These are phyloP conservation scores for Teunomyces aglyptinius DNA, from an alignment of 805 yeast species.

Conservation along the genomic window DNA sequence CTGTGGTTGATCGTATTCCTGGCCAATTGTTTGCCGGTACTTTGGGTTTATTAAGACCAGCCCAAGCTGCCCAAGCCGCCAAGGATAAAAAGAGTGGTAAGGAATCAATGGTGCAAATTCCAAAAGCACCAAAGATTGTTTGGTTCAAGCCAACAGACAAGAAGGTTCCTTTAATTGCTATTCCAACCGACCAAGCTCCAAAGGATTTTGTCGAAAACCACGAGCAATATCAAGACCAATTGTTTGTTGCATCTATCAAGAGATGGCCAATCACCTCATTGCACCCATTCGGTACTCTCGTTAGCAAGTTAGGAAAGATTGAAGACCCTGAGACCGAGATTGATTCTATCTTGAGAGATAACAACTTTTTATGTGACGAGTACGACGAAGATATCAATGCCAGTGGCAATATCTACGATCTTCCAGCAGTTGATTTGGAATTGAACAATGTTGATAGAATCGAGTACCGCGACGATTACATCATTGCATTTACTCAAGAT, in stretches of 20 bases:
- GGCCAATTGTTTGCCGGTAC: constrained; percentile 96
- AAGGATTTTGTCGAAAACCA: constrained; percentile 91
- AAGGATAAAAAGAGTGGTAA: constrained; percentile 50
- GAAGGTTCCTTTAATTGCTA: constrained; percentile 95
- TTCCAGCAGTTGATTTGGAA: constrained; percentile 41
- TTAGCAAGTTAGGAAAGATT: constrained; percentile 80
- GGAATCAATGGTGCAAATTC: constrained; percentile 44
- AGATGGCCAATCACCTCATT: constrained; percentile 99
- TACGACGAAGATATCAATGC: constrained; percentile 48
- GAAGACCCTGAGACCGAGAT: constrained; percentile 77
- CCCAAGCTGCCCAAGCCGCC: constrained; percentile 86
- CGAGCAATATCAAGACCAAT: constrained; percentile 72
- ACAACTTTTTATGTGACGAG: constrained; percentile 78
- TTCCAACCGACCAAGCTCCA: constrained; percentile 98
- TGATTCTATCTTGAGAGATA: constrained; percentile 85
- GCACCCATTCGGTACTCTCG: constrained; percentile 95
- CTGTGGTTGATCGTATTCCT: constrained; percentile 95
- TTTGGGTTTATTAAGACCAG: constrained; percentile 88
- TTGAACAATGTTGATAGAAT: constrained; percentile 41
- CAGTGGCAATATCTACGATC: constrained; percentile 28
- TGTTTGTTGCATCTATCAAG: constrained; percentile 92
- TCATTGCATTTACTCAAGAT: constrained; percentile 60
- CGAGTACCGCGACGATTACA: constrained; percentile 57
- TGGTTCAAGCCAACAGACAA: constrained; percentile 99
- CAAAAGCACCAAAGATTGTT: constrained; percentile 82